Conservation (phyloP, 1,139 yeast species). For the Taiozyma sp. region DNA sequence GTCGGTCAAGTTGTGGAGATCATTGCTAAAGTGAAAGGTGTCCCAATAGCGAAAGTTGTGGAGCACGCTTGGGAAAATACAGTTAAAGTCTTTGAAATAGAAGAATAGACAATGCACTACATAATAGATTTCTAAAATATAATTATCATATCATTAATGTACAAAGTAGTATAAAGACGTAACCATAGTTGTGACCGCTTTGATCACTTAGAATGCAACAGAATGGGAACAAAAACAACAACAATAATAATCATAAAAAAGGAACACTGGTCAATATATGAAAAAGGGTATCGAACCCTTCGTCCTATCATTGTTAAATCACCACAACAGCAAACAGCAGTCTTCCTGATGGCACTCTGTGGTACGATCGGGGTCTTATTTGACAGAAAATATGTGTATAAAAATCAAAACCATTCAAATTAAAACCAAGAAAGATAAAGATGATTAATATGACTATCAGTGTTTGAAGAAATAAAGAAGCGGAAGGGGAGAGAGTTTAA, state of each 20-base stretch:
- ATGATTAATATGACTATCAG: not conserved
- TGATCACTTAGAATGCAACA: not conserved
- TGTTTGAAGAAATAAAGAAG: not conserved
- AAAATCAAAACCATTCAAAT: not conserved
- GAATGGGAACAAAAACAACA: not conserved
- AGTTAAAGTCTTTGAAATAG: constrained; percentile 46
- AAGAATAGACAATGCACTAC: constrained; percentile 8
- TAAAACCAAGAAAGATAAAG: not conserved
- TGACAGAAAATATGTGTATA: not conserved
- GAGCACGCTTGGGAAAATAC: constrained; percentile 65
- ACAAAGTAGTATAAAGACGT: not conserved
- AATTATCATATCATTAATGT: not conserved
- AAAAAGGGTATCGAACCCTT: not conserved
- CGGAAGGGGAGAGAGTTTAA: not conserved
- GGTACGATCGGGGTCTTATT: not conserved
- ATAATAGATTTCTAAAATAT: constrained; percentile 7
- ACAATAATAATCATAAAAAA: not conserved
- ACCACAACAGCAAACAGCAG: not conserved
- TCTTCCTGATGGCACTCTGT: not conserved
- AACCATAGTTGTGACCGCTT: not conserved
- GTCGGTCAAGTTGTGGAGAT: constrained; percentile 81
- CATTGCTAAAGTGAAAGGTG: constrained; percentile 53
- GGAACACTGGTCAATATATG: not conserved
- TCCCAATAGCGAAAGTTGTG: constrained; percentile 48
- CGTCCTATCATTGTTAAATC: not conserved